These are phyloP conservation scores for Paraphaeosphaeria sporulosa DNA, from an alignment of 2,329 filamentous ascomycete species.

Conservation along the genomic window DNA sequence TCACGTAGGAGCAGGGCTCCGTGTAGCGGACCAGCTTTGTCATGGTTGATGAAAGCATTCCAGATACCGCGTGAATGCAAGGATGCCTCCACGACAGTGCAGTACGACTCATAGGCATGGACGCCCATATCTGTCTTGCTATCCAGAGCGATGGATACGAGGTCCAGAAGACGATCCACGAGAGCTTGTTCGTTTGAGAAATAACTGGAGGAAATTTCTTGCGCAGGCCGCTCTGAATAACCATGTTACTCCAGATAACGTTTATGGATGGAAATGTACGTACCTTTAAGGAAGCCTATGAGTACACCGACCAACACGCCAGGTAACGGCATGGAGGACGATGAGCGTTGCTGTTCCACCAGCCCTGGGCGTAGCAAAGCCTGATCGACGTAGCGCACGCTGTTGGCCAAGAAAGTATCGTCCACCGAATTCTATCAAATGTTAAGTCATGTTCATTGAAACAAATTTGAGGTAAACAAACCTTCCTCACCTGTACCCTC, in stretches of 20 bases:
- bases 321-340: conserved; percentile 36
- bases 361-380: conserved; percentile 39
- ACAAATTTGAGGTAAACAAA: conserved; percentile 20
- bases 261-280: conserved; percentile 7
- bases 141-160: conserved; percentile 33
- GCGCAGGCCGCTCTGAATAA: conserved; percentile 42
- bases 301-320: conserved; percentile 38
- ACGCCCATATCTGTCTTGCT: conserved; percentile 21
- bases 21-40: conserved; percentile 37
- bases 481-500: conserved; percentile 41
- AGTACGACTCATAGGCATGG: conserved; percentile 36
- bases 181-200: conserved; percentile 41
- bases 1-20: conserved; percentile 40
- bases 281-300: conserved; percentile 46
- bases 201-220: conserved; percentile 40
- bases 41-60: conserved; percentile 39
- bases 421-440: conserved; percentile 36
- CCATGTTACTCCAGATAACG: conserved; percentile 30
- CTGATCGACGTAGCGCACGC: conserved; percentile 39
- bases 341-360: conserved; percentile 29
- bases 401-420: conserved; percentile 40
- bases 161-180: conserved; percentile 40
- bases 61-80: conserved; percentile 45
- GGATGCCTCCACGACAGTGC: conserved; percentile 46
- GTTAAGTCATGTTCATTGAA: conserved; percentile 19